These are phyloP conservation scores for Aspergillus funiculosus DNA, from an alignment of 495 filamentous ascomycete species.

Conservation along the genomic window DNA sequence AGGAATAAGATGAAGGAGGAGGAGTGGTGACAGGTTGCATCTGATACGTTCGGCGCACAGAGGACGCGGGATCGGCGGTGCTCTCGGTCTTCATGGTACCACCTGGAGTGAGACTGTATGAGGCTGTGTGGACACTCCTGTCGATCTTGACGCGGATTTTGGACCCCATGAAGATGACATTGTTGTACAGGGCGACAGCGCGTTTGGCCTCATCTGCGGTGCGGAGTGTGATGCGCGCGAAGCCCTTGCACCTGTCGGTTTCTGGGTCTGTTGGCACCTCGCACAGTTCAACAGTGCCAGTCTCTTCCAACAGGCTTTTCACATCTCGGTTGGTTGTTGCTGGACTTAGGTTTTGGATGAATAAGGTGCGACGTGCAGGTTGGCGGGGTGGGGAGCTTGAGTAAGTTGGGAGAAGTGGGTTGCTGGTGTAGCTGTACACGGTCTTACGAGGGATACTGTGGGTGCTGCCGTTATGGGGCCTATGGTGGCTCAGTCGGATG, in stretches of 20 bases:
- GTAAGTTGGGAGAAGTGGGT: not conserved
- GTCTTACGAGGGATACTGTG: slow-evolving; percentile 10
- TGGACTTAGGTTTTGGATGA: slow-evolving; percentile 28
- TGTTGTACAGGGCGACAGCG: slow-evolving; percentile 29
- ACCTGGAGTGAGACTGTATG: not conserved
- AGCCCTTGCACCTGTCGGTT: slow-evolving; percentile 17
- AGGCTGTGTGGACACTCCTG: slow-evolving; percentile 7
- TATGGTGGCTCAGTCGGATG: slow-evolving; percentile 1
- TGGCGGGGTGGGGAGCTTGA: slow-evolving; percentile 3
- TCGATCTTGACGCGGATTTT: slow-evolving; percentile 30
- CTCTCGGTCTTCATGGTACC: not conserved
- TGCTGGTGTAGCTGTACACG: slow-evolving; percentile 10
- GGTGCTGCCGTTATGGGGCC: slow-evolving; percentile 1
- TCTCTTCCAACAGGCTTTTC: slow-evolving; percentile 18
- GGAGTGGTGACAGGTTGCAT: not conserved
- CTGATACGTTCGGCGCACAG: not conserved
- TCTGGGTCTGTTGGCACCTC: slow-evolving; percentile 17
- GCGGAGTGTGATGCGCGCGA: slow-evolving; percentile 31
- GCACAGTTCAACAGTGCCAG: slow-evolving; percentile 29
- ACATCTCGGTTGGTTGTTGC: slow-evolving; percentile 25
- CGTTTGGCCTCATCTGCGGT: slow-evolving; percentile 33
- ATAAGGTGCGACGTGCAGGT: slow-evolving; percentile 20
- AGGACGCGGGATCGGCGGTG: not conserved
- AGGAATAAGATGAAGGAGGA: no score
- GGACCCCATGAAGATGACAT: slow-evolving; percentile 28